phyloP scores from a whole-genome alignment of 1,284 basidiomycete genomes.

The Agaricales sp. region DNA sequence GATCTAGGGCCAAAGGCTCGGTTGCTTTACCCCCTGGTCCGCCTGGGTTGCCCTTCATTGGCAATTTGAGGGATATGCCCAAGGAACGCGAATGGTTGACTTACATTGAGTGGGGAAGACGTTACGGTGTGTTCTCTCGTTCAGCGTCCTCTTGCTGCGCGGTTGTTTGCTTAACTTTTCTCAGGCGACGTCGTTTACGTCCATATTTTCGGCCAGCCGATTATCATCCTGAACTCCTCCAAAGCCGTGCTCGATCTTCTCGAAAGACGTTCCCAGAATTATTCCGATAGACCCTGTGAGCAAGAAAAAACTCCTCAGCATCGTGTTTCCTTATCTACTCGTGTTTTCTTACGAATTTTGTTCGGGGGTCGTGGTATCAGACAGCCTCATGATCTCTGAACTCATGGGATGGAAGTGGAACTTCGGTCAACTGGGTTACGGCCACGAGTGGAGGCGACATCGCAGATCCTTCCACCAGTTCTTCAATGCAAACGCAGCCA shows the following conservation, averaged over 20 bases:
- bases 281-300: conserved; percentile 51
- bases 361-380: no score
- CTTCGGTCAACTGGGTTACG: no score
- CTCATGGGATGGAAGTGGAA: no score
- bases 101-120: conserved; percentile 36
- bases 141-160: not conserved
- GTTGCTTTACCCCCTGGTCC: conserved; percentile 44
- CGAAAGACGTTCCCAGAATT: conserved; percentile 57
- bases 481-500: no score
- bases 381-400: no score
- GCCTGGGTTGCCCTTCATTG: conserved; percentile 50
- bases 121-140: conserved; percentile 30
- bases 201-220: conserved; percentile 49
- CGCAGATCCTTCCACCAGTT: no score
- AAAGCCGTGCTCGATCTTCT: conserved; percentile 50
- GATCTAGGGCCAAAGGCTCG: not conserved
- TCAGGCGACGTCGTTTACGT: conserved; percentile 56
- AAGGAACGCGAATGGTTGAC: conserved; percentile 46
- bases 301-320: no score
- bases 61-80: conserved; percentile 50
- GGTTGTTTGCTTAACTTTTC: not conserved
- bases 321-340: no score
- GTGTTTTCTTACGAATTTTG: no score
- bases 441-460: no score
- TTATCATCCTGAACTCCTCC: conserved; percentile 54